Evolutionary conservation across 768 basidiomycete genomes (phyloP), one percentile per base, ranked within the genome.

Genomic region (Tylopilus cervinicoccineus): DNA sequence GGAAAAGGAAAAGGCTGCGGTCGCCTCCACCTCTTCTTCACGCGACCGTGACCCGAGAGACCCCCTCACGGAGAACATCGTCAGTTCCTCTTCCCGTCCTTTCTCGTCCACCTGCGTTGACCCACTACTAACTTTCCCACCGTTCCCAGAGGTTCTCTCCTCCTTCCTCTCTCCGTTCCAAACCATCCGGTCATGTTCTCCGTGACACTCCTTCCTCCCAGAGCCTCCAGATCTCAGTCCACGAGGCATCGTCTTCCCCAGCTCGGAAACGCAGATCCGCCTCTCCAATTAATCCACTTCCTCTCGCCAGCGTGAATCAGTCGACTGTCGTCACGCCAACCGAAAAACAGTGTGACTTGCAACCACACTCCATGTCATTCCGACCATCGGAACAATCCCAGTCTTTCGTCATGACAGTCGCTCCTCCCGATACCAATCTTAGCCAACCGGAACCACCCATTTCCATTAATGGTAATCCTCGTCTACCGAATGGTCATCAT

Each of bases 1-100:
- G 20, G 83, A 88, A 45, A 74, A 75, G 58, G 82, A 84, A 48
- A 75, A 71, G 39, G 72, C 69, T 9, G 65, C 67, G 19, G 50
- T 48, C 6, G 39, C 56, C 16, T 44, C 55, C 0, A 51, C 66
- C 28, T 53, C 69, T 23, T 59, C 59, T 3, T 43, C 57, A 26
- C 64, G 62, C 43, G 59, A 62, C 36, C 63, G 53, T 20, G 57
- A 66, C 20, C 41, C 55, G 7, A 55, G 53, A 45, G 61, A 63
- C 38, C 42, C 56, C 24, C 63, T 71, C 54, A 65, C 66, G 41
- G 75, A 75, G 43, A 70, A 65, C 50, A 63, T 61, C 57, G 82
- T 80, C 55, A 49, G 77, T 72, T 20, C 6, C 2, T 22, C 2
- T 48, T 17, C 19, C 14, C 29, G 4, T 11, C 37, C 28, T 8